Evolutionary conservation across 208 protist genomes (phyloP), one percentile per base, ranked within the genome.

Genomic region (Tetramitus jugosus): DNA sequence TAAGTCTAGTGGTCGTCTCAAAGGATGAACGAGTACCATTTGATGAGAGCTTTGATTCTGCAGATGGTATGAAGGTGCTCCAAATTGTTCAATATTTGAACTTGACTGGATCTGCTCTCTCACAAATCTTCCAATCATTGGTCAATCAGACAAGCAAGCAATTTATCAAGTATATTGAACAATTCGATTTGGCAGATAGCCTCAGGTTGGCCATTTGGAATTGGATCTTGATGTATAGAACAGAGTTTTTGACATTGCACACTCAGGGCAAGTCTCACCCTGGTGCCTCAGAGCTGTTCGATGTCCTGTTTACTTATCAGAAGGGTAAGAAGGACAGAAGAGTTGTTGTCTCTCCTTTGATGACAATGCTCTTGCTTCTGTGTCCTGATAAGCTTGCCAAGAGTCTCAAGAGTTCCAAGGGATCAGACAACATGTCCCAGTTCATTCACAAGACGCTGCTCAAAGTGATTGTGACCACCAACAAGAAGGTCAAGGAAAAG

Each of bases 141-240:
- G 49, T 20, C 49, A 56, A 56, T 56, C 20, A 10, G 20, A n/a
- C n/a, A n/a, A n/a, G n/a, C n/a, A 56, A 56, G 49, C 49, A 26
- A 56, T 56, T 56, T 20, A 56, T 56, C 49, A 56, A 56, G 49
- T 26, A 56, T 20, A 26, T n/a, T n/a, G n/a, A 56, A 10, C 10
- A 56, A 10, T 26, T 56, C 14, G 49, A 56, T 56, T 20, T 56
- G 14, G 49, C 49, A 56, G 49, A 56, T 20, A 56, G 49, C 49
- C 10, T 49, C 10, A 42, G 65, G 35, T 49, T 71, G 31, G 65
- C 65, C 17, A 33, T 71, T 52, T 71, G 65, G 65, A 71, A 71
- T n/a, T 71, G 26, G 26, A 71, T 71, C 33, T 33, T 37, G 20
- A 71, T 49, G 2, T 71, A 49, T 33, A 49, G 17, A 35, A n/a